A percentile compares a stretch with the other conserved stretches of the same genome.
These are phyloP conservation scores for Discostella pseudostelligera DNA, from an alignment of 108 stramenopile species.

Conservation along the genomic window DNA sequence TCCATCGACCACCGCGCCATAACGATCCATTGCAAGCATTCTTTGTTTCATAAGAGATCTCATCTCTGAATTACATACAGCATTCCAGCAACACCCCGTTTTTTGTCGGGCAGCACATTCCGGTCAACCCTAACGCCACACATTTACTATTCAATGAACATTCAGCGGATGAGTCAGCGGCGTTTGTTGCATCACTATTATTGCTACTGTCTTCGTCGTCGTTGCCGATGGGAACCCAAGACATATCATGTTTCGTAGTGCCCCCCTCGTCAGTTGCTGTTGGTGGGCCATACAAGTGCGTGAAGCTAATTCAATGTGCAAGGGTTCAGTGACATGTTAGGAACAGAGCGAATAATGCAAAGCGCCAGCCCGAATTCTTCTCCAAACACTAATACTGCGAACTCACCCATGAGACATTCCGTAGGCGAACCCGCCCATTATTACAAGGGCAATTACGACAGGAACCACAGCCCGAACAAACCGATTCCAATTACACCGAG, in stretches of 20 bases:
- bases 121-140: conserved; percentile 16
- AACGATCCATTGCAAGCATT: too few species aligned
- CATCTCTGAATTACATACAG: too few species aligned
- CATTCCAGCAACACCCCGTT: conserved; percentile 38
- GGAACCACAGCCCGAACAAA: conserved; percentile 36
- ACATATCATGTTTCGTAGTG: conserved; percentile 16
- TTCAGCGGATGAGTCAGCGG: conserved; percentile 1
- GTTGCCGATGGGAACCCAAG: conserved; percentile 11
- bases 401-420: conserved; percentile 50
- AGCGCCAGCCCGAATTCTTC: not conserved
- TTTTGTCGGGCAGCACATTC: conserved; percentile 35
- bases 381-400: not conserved
- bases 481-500: conserved; percentile 54
- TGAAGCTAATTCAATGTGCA: conserved; percentile 19
- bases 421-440: conserved; percentile 44
- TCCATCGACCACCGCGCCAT: too few species aligned
- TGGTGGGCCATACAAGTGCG: conserved; percentile 34
- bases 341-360: not conserved
- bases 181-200: not conserved
- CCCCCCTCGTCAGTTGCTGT: conserved; percentile 12
- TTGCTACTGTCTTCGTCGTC: not conserved
- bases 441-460: conserved; percentile 35
- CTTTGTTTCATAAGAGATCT: too few species aligned
- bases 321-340: not conserved
- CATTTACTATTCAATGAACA: conserved; percentile 31